Percentiles rank a stretch among this genome's conserved stretches.
Evolutionary conservation across 2,329 filamentous ascomycete genomes (phyloP).

Genomic region (Fusarium lateritium): DNA sequence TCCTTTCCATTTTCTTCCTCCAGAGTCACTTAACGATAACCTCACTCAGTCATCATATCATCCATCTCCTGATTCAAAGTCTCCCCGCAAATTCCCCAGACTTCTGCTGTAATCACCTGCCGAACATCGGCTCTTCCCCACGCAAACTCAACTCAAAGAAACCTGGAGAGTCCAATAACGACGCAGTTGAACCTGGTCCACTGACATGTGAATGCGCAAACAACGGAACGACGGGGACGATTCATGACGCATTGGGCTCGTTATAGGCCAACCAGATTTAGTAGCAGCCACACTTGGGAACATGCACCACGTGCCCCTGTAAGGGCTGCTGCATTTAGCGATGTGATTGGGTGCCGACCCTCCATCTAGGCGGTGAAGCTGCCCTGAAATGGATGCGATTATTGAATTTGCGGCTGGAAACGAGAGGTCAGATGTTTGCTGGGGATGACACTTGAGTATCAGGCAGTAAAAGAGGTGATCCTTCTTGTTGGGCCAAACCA

Average conservation of each 20-base stretch:
- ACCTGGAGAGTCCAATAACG: slow-evolving; percentile 36
- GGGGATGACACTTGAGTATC: not conserved
- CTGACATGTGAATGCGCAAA: slow-evolving; percentile 40
- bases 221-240: slow-evolving; percentile 3
- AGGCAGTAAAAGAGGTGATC: not conserved
- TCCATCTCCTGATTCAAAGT: not conserved
- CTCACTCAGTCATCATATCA: slow-evolving; percentile 3
- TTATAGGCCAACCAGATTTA: slow-evolving; percentile 2
- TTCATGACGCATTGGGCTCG: slow-evolving; percentile 34
- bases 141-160: not conserved
- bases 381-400: slow-evolving; percentile 21
- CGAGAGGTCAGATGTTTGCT: slow-evolving; percentile 24
- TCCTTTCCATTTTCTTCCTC: not conserved
- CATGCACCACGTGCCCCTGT: slow-evolving; percentile 40
- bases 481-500: slow-evolving; percentile 9
- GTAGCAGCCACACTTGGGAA: slow-evolving; percentile 23
- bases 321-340: slow-evolving; percentile 3
- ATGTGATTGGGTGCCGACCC: slow-evolving; percentile 27
- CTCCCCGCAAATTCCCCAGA: slow-evolving; percentile 45
- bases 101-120: slow-evolving; percentile 39
- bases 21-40: not conserved
- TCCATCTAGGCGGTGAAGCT: slow-evolving; percentile 35
- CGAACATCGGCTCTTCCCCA: slow-evolving; percentile 29
- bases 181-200: not conserved
- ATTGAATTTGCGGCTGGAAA: slow-evolving; percentile 3